These are phyloP conservation scores for Globisporangium sylvaticum DNA, from an alignment of 352 stramenopile species.

Conservation along the genomic window DNA sequence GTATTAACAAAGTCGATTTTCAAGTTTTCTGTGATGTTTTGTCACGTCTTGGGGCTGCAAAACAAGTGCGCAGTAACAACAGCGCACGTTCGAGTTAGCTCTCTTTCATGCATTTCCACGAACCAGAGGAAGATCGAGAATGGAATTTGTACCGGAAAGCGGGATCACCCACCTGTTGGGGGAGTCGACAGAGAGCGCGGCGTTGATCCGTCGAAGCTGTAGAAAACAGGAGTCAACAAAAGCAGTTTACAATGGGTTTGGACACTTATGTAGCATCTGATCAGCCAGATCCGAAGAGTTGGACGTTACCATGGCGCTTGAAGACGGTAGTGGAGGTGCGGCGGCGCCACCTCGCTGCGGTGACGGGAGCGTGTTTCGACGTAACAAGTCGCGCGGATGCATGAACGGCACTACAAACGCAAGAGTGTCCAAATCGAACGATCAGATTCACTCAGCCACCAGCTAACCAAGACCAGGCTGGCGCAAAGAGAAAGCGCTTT, in stretches of 20 bases:
- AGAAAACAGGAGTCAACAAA: background rate
- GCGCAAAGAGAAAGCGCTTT: no score
- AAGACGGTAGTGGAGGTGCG: conserved; percentile 34
- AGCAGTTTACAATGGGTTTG: conserved; percentile 1
- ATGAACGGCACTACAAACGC: conserved; percentile 14
- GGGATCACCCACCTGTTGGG: conserved; percentile 8
- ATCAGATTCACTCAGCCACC: background rate
- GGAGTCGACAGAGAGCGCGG: conserved; percentile 36
- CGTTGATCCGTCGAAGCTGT: conserved; percentile 65
- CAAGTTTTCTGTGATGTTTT: background rate
- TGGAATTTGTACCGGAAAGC: background rate
- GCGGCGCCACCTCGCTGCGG: conserved; percentile 19
- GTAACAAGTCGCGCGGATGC: conserved; percentile 40
- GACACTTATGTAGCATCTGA: background rate
- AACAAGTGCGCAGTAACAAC: background rate
- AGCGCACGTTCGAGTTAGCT: background rate
- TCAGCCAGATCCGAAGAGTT: background rate
- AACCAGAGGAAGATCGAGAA: background rate
- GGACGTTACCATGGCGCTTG: conserved; percentile 49
- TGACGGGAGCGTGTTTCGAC: conserved; percentile 37
- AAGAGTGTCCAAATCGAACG: background rate
- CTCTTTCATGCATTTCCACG: background rate
- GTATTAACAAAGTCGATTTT: background rate
- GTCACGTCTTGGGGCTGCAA: conserved; percentile 20
- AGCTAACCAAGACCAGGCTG: background rate